Evolutionary conservation across 139 green algal genomes (phyloP).

Genomic region (Tetraselmis striata): DNA sequence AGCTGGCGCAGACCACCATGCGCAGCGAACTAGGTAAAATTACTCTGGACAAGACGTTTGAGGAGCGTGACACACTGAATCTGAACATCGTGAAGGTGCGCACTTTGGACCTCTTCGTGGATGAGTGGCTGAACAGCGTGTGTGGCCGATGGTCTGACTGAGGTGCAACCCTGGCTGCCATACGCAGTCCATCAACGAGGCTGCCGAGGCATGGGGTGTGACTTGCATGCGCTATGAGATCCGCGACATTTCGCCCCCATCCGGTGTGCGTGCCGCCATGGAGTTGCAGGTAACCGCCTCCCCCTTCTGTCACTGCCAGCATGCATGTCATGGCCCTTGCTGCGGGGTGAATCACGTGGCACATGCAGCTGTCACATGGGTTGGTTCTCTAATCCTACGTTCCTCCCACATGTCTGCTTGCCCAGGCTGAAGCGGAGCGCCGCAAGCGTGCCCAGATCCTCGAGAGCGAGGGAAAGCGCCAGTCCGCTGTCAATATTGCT

Average conservation of each 20-base stretch:
- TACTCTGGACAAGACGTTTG: constrained; percentile 92
- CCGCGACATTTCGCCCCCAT: constrained; percentile 87
- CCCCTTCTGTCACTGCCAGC: too few relatives aligned
- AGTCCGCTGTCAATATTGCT: constrained; percentile 91
- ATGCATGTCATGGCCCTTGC: too few relatives aligned
- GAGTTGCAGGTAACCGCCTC: constrained; percentile 86
- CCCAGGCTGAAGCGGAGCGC: constrained; percentile 87
- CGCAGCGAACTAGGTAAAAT: constrained; percentile 95
- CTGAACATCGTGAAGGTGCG: constrained; percentile 70
- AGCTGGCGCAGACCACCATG: constrained; percentile 96
- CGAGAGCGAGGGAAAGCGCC: constrained; percentile 73
- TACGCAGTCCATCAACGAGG: constrained; percentile 68
- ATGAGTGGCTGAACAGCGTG: neutral
- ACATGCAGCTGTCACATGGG: too few relatives aligned
- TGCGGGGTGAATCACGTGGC: too few relatives aligned
- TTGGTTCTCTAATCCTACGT: too few relatives aligned
- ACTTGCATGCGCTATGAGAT: constrained; percentile 90
- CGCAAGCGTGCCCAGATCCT: constrained; percentile 82
- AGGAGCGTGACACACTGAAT: constrained; percentile 90
- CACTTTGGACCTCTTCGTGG: too few relatives aligned
- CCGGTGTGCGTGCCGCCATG: constrained; percentile 75
- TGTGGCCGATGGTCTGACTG: neutral
- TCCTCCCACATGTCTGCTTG: too few relatives aligned
- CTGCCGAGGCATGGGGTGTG: constrained; percentile 84
- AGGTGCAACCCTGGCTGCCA: neutral